Evolutionary conservation across 257 asterid species (phyloP), one percentile per base, ranked within the genome.

Genomic region (Solanum clarkiae): DNA sequence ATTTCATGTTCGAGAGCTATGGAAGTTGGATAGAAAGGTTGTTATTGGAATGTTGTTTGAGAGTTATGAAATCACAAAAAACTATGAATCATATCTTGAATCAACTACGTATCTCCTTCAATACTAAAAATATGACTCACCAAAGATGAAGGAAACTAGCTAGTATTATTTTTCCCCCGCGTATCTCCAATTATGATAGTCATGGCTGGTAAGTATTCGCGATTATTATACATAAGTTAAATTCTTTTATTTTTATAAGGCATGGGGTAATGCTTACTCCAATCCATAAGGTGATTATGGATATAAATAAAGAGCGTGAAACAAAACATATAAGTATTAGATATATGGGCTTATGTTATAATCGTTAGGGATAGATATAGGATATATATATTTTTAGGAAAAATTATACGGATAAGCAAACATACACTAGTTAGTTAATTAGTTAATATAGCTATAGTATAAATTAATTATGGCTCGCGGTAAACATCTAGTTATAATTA

Each of bases 181-280:
- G 29, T 93, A 6, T 88, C 93, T 12, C 91, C 96, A 26, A 26
- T 36, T 93, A 90, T 44, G 88, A 26, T 93, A 1, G 94, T 93
- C 87, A 93, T 94, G 94, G 95, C 97, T 11, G 98, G 98, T 8
- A 94, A 86, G 94, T 9, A 57, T 80, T 26, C 16, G 2, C 40
- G 4, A 59, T 81, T 10, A 13, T 13, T 40, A 10, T 32, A 57
- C 20, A 40, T 1, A 20, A 55, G 20, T 36, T 60, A 29, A 55
- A 65, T 2, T 49, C 20, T 56, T 59, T 40, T 20, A 24, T 32
- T 26, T 29, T 56, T 44, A 16, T 55, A 92, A 94, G 95, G 92
- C 29, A 44, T 92, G 95, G 95, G 91, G 93, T 70, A 92, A 92
- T 32, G 90, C 87, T 91, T 51, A 86, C 92, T 17, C 93, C 95